phyloP scores from a whole-genome alignment of 2,329 filamentous ascomycete genomes.

The Achaetomium macrosporum region DNA sequence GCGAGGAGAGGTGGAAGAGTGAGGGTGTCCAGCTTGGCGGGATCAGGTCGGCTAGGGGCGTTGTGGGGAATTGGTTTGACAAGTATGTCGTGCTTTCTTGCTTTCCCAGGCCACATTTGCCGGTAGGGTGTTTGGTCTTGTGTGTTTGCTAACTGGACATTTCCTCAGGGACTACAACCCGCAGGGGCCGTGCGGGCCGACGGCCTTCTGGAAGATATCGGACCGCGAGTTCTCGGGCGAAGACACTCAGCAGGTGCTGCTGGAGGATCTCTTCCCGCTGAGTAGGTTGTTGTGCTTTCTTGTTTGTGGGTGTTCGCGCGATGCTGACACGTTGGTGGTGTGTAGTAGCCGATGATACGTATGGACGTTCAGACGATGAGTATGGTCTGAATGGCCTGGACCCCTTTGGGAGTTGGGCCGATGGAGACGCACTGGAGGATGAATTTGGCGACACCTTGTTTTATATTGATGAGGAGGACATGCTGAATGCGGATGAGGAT shows the following conservation, averaged over 20 bases:
- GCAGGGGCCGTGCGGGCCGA: slow-evolving; percentile 67
- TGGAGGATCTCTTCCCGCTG: slow-evolving; percentile 26
- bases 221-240: slow-evolving; percentile 36
- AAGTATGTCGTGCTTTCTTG: slow-evolving; percentile 39
- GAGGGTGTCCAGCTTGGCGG: slow-evolving; percentile 73
- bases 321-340: not conserved
- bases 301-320: not conserved
- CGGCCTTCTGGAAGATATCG: slow-evolving; percentile 70
- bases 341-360: slow-evolving; percentile 17
- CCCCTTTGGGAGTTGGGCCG: slow-evolving; percentile 1
- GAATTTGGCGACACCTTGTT: slow-evolving; percentile 10
- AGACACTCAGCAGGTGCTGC: slow-evolving; percentile 28
- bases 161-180: slow-evolving; percentile 53
- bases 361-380: slow-evolving; percentile 19
- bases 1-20: slow-evolving; percentile 68
- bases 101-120: not conserved
- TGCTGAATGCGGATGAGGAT: slow-evolving; percentile 3
- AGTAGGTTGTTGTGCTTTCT: slow-evolving; percentile 13
- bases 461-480: slow-evolving; percentile 18
- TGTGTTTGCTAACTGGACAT: not conserved
- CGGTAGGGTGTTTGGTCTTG: not conserved
- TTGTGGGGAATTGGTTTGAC: slow-evolving; percentile 74
- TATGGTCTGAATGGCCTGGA: slow-evolving; percentile 2
- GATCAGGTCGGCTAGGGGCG: slow-evolving; percentile 55
- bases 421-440: slow-evolving; percentile 12